Conservation (phyloP, 2,329 filamentous ascomycete species). For the Fonsecaea pedrosoi region DNA sequence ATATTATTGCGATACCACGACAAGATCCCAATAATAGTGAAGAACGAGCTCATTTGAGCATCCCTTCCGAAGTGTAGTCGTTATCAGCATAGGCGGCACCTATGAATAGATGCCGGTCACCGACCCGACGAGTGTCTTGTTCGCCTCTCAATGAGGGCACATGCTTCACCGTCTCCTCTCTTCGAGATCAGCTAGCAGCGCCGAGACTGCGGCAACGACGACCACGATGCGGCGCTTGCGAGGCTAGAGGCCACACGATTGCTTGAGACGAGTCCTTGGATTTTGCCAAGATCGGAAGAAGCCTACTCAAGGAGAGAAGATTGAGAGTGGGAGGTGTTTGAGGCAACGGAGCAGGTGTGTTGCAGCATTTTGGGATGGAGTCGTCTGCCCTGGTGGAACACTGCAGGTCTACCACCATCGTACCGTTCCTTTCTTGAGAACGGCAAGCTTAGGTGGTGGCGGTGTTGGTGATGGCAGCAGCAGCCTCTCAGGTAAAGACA, state of each 20-base stretch:
- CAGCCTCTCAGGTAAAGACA: not conserved
- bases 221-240: not conserved
- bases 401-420: not conserved
- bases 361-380: not conserved
- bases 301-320: not conserved
- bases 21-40: conserved; percentile 6
- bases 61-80: conserved; percentile 27
- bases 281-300: not conserved
- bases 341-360: not conserved
- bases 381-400: not conserved
- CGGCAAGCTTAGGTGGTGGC: conserved; percentile 4
- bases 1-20: conserved; percentile 42
- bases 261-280: not conserved
- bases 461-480: not conserved
- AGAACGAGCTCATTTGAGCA: conserved; percentile 26
- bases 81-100: conserved; percentile 3
- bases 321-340: not conserved
- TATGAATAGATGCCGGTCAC: not conserved
- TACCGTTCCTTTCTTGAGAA: not conserved
- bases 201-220: not conserved
- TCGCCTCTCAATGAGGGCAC: not conserved
- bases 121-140: conserved; percentile 3
- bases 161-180: not conserved
- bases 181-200: conserved; percentile 1
- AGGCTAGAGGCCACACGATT: not conserved